Base-by-base conservation (phyloP, 305 asterid species). In the Ajuga reptans region DNA sequence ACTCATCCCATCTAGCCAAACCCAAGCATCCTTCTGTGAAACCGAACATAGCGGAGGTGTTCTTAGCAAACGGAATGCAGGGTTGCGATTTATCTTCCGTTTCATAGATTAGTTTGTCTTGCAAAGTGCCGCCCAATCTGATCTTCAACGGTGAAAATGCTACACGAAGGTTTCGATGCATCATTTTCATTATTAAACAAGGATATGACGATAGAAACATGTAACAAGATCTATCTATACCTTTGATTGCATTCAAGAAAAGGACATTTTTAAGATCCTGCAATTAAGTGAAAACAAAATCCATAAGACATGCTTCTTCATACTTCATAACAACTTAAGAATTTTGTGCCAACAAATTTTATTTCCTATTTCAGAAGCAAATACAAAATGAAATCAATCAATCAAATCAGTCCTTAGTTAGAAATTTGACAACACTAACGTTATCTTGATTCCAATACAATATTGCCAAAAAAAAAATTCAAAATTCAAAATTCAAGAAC, bases 81-180 rank as follows among this genome's bases (percentile, higher is more conserved):
- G 95, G 87, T 29, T 79, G 69, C 1, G 58, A 45, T 29, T 77
- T 36, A 39, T 83, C 83, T 72, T 84, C 84, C 0, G 94, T 84
- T 78, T 87, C 82, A 45, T 92, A 92, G 46, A 81, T 46, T 64
- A 88, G 85, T 76, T 78, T 87, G 78, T 92, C 97, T 79, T 92
- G 96, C 80, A 92, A 80, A 45, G 89, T 88, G 51, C 98, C 96
- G 0, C 96, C 98, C 65, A 92, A 51, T 78, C 98, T 85, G 74
- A 92, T 87, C 89, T 86, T 92, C 79, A 92, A 63, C 24, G 97
- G 95, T 27, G 97, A 85, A 80, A 92, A 87, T 4, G 98, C 98
- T 90, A 79, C 83, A 82, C 6, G 17, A 27, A 69, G 36, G 68
- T 72, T 59, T 62, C 37, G 68, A 52, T 75, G 69, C 72, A 60